phyloP scores from a whole-genome alignment of 305 asterid species.

The Fraxinus nigra region DNA sequence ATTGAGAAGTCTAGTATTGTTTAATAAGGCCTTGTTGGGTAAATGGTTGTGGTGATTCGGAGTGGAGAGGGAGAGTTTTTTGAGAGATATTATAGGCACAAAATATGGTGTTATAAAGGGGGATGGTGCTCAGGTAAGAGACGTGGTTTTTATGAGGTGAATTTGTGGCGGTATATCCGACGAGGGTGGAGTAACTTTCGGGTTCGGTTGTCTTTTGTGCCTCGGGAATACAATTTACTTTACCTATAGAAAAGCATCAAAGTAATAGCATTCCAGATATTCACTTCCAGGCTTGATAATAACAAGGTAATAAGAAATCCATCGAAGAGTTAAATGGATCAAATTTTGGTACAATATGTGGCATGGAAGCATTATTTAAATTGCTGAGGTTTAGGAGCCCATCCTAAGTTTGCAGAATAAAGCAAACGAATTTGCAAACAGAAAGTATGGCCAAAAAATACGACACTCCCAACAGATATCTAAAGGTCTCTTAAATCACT shows the following conservation, averaged over 20 bases:
- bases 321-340: background rate
- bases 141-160: too few species aligned
- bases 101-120: too few species aligned
- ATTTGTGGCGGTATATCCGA: too few species aligned
- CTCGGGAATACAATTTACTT: background rate
- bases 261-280: background rate
- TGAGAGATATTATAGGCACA: too few species aligned
- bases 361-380: background rate
- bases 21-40: too few species aligned
- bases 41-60: too few species aligned
- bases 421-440: background rate
- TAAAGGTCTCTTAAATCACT: background rate
- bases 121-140: too few species aligned
- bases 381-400: background rate
- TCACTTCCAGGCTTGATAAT: background rate
- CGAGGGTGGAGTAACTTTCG: too few species aligned
- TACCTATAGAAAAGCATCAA: background rate
- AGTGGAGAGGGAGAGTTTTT: too few species aligned
- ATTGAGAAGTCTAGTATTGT: too few species aligned
- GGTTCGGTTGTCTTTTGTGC: background rate
- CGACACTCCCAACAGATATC: background rate
- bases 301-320: background rate
- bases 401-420: background rate
- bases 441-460: background rate
- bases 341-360: background rate